Percentiles rank a stretch among this genome's conserved stretches.
These are phyloP conservation scores for Phylloporus sp. DNA, from an alignment of 1,284 basidiomycete genomes.

Conservation along the genomic window DNA sequence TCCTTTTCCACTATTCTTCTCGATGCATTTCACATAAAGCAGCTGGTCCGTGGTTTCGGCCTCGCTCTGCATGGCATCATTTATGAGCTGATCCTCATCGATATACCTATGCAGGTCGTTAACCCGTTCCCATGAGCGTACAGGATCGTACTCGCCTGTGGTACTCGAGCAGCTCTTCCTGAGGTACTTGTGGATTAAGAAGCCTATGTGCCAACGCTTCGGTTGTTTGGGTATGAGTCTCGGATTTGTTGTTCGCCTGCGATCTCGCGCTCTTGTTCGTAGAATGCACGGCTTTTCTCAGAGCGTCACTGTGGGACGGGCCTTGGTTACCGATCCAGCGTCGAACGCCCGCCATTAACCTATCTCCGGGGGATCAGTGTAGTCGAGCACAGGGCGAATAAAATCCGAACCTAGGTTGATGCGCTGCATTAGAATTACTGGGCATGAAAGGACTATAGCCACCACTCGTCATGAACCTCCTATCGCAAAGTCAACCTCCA, in stretches of 20 bases:
- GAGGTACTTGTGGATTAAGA: slow-evolving; percentile 68
- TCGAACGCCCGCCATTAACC: slow-evolving; percentile 74
- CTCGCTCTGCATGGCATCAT: slow-evolving; percentile 54
- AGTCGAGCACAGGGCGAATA: neutral
- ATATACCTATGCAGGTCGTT: slow-evolving; percentile 56
- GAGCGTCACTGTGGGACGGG: slow-evolving; percentile 32
- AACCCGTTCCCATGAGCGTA: neutral
- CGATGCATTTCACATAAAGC: slow-evolving; percentile 58
- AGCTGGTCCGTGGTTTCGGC: slow-evolving; percentile 58
- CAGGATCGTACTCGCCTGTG: slow-evolving; percentile 57
- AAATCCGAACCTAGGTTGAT: slow-evolving; percentile 31
- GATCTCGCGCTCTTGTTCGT: slow-evolving; percentile 33
- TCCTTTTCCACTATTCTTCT: slow-evolving; percentile 36
- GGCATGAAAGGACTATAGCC: slow-evolving; percentile 76
- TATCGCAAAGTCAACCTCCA: slow-evolving; percentile 32
- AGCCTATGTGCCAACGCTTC: slow-evolving; percentile 64
- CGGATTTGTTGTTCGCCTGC: slow-evolving; percentile 21
- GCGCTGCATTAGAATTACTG: slow-evolving; percentile 43
- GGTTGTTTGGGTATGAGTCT: slow-evolving; percentile 59
- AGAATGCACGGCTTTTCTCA: slow-evolving; percentile 37
- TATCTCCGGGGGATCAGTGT: slow-evolving; percentile 29
- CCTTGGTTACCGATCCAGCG: slow-evolving; percentile 68
- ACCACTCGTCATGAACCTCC: slow-evolving; percentile 68
- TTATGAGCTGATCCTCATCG: slow-evolving; percentile 68
- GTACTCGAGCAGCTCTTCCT: slow-evolving; percentile 78